Conservation (phyloP, 129 eudicot genomes). For the Artemisia tridentata region DNA sequence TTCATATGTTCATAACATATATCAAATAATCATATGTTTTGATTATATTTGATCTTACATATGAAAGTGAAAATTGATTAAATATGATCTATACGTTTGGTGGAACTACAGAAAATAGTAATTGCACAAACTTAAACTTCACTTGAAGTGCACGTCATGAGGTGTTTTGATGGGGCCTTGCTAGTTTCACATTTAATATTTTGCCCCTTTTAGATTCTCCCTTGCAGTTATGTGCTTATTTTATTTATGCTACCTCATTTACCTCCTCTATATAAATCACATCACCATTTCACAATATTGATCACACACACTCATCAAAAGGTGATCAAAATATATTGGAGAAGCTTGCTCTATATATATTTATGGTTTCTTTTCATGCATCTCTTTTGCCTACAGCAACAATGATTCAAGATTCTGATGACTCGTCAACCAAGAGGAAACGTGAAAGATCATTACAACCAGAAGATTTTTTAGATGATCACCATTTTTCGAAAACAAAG, state of each 20-base stretch:
- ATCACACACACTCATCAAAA: conserved; percentile 22
- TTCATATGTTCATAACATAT: conserved; percentile 22
- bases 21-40: not conserved
- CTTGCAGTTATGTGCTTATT: conserved; percentile 32
- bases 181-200: conserved; percentile 47
- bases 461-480: conserved; percentile 26
- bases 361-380: conserved; percentile 58
- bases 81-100: not conserved
- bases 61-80: conserved; percentile 29
- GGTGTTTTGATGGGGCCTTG: conserved; percentile 44
- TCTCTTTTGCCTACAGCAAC: conserved; percentile 41
- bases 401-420: conserved; percentile 41
- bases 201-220: conserved; percentile 67
- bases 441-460: conserved; percentile 27
- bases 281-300: conserved; percentile 23
- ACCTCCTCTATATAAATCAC: conserved; percentile 49
- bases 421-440: conserved; percentile 57
- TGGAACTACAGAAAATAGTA: conserved; percentile 31
- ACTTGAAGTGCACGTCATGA: conserved; percentile 65
- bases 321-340: not conserved
- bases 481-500: conserved; percentile 11
- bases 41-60: conserved; percentile 18
- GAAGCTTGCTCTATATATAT: not conserved
- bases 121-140: conserved; percentile 47
- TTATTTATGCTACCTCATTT: conserved; percentile 32